Evolutionary conservation across 1,284 basidiomycete genomes (phyloP), one percentile per base, ranked within the genome.

Genomic region (Pseudomicrostroma phylloplanum): DNA sequence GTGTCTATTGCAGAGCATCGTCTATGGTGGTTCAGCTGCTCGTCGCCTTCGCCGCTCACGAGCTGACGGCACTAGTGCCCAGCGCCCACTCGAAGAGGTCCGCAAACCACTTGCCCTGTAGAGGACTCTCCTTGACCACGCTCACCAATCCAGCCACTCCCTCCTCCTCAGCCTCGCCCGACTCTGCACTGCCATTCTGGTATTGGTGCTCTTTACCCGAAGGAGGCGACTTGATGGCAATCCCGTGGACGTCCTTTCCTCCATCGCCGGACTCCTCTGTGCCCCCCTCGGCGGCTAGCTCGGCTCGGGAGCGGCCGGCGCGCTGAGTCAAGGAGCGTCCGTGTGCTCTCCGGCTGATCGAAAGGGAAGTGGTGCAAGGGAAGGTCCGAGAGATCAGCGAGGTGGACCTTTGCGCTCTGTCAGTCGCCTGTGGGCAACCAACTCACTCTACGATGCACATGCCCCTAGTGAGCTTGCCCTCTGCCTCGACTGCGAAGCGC

Each of bases 391-490:
- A 48, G 3, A 12, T n/a, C 17, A 48, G 43, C 12, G 43, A 36
- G 30, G 30, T 36, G 30, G 30, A 36, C 21, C 6, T 6, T 17
- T 13, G 43, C n/a, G 12, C 21, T 21, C 17, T 48, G 43, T 13
- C 6, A n/a, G n/a, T n/a, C n/a, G n/a, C n/a, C n/a, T n/a, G n/a
- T n/a, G n/a, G n/a, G n/a, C n/a, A n/a, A n/a, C n/a, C n/a, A n/a
- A 21, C 43, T 48, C 43, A 48, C 36, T 78, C 76, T 1, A 78
- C 70, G 1, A 78, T 67, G 30, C 72, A 74, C 19, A 73, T 69
- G 2, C 76, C 76, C 43, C 76, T 61, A 1, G 76, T 78, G 6
- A 70, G 58, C 17, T 67, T 62, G 43, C 76, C 76, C 1, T 66
- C 66, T 4, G 69, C 70, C 55, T 78, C 76, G 46, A 78, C 62